Evolutionary conservation across 192 early-diverging fungal species (phyloP).

Genomic region (Coemansia sp.): DNA sequence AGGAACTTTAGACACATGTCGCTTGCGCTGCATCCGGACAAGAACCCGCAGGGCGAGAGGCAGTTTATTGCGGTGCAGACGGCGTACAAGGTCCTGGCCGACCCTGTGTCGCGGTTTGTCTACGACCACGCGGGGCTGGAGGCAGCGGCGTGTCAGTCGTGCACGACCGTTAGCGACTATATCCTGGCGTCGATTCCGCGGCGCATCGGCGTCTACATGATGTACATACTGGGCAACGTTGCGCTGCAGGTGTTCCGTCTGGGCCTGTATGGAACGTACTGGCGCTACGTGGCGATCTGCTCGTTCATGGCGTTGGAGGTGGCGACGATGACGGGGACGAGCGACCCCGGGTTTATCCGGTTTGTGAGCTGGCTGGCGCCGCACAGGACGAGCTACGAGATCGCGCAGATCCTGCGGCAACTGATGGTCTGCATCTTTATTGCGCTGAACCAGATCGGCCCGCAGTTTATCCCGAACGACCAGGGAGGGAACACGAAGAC

Average conservation of each 20-base stretch:
- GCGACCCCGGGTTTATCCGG: slow-evolving; percentile 25
- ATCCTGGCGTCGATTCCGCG: slow-evolving; percentile 61
- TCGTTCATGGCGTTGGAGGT: slow-evolving; percentile 43
- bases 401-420: slow-evolving; percentile 44
- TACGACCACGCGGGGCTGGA: slow-evolving; percentile 70
- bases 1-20: slow-evolving; percentile 57
- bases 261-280: slow-evolving; percentile 39
- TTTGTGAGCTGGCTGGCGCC: slow-evolving; percentile 29
- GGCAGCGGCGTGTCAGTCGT: slow-evolving; percentile 60
- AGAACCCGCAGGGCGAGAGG: slow-evolving; percentile 65
- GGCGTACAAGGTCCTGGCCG: slow-evolving; percentile 74
- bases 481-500: slow-evolving; percentile 29
- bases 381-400: slow-evolving; percentile 43
- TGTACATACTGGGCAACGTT: slow-evolving; percentile 33
- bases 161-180: slow-evolving; percentile 70
- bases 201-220: slow-evolving; percentile 29
- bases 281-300: slow-evolving; percentile 47
- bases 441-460: slow-evolving; percentile 49
- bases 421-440: slow-evolving; percentile 47
- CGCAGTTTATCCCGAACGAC: slow-evolving; percentile 45
- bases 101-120: slow-evolving; percentile 59
- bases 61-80: slow-evolving; percentile 75
- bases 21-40: slow-evolving; percentile 58
- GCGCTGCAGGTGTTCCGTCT: slow-evolving; percentile 46
- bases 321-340: slow-evolving; percentile 34